Conservation (phyloP, 371 early-diverging fungal genomes). For the Mucor indicus region DNA sequence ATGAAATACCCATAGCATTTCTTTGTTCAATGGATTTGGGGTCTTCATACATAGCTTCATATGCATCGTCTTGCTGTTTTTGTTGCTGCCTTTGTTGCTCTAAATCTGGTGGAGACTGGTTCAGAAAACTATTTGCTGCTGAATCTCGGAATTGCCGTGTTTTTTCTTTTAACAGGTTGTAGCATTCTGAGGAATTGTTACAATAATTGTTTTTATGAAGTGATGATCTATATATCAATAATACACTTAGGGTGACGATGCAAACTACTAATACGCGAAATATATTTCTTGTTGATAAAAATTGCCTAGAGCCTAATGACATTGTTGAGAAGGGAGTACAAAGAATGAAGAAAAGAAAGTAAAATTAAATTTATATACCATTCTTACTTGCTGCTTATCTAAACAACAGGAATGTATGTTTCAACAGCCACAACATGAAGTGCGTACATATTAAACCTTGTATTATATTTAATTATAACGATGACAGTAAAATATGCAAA, state of each 20-base stretch:
- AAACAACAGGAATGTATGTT: not conserved
- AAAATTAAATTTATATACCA: not conserved
- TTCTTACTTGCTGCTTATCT: not conserved
- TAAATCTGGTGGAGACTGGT: not conserved
- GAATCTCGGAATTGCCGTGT: constrained; percentile 9
- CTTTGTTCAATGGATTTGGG: not conserved
- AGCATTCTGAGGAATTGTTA: constrained; percentile 19
- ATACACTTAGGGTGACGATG: not conserved
- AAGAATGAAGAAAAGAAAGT: not conserved
- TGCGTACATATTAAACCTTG: not conserved
- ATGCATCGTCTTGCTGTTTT: constrained; percentile 7
- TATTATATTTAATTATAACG: not conserved
- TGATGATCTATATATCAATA: constrained; percentile 2
- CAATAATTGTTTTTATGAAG: constrained; percentile 9
- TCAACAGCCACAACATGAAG: too few species aligned
- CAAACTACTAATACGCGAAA: constrained; percentile 4
- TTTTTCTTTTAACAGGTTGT: constrained; percentile 17
- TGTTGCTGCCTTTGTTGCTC: constrained; percentile 4
- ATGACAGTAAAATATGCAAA: too few species aligned
- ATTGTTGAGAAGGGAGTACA: not conserved
- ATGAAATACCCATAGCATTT: constrained; percentile 2
- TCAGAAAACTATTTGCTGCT: not conserved
- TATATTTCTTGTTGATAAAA: constrained; percentile 5
- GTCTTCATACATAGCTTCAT: constrained; percentile 6
- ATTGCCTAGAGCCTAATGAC: constrained; percentile 10